Evolutionary conservation across 2,329 filamentous ascomycete species (phyloP).

Genomic region (Fusarium heterosporum): DNA sequence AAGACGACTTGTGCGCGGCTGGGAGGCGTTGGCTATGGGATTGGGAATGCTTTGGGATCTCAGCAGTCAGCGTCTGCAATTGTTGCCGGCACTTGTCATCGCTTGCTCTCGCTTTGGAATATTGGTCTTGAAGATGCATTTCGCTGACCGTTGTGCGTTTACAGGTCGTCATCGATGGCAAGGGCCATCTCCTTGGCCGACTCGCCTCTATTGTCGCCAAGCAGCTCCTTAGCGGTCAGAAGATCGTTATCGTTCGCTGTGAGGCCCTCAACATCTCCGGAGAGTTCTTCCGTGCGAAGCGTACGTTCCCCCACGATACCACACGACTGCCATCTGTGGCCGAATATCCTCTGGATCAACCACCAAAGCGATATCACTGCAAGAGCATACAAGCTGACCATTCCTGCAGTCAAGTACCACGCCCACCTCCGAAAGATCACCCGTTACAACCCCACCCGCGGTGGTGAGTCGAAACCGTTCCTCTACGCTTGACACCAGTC

Average conservation of each 20-base stretch:
- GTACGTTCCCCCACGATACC: slow-evolving; percentile 73
- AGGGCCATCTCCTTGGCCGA: slow-evolving; percentile 99
- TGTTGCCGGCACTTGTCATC: slow-evolving; percentile 27
- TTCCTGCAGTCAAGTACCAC: slow-evolving; percentile 94
- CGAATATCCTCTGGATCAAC: slow-evolving; percentile 35
- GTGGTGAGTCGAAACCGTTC: slow-evolving; percentile 73
- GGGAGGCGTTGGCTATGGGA: slow-evolving; percentile 34
- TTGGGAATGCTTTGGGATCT: slow-evolving; percentile 31
- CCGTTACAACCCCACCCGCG: slow-evolving; percentile 98
- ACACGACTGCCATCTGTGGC: slow-evolving; percentile 34
- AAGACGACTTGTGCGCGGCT: slow-evolving; percentile 29
- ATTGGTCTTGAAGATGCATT: slow-evolving; percentile 34
- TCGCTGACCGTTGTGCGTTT: slow-evolving; percentile 43
- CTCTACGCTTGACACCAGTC: slow-evolving; percentile 49
- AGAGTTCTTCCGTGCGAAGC: slow-evolving; percentile 99
- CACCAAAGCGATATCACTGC: slow-evolving; percentile 18
- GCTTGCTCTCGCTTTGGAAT: slow-evolving; percentile 34
- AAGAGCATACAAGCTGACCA: slow-evolving; percentile 59
- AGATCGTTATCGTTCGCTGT: slow-evolving; percentile 98
- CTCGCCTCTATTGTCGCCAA: slow-evolving; percentile 98
- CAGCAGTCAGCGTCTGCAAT: slow-evolving; percentile 2
- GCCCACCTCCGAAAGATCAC: slow-evolving; percentile 99
- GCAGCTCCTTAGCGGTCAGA: slow-evolving; percentile 98
- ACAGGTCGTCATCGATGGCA: slow-evolving; percentile 99
- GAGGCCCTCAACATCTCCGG: slow-evolving; percentile 99